phyloP scores from a whole-genome alignment of 225 moss, liverwort and hornwort genomes.

The Polytrichum commune region DNA sequence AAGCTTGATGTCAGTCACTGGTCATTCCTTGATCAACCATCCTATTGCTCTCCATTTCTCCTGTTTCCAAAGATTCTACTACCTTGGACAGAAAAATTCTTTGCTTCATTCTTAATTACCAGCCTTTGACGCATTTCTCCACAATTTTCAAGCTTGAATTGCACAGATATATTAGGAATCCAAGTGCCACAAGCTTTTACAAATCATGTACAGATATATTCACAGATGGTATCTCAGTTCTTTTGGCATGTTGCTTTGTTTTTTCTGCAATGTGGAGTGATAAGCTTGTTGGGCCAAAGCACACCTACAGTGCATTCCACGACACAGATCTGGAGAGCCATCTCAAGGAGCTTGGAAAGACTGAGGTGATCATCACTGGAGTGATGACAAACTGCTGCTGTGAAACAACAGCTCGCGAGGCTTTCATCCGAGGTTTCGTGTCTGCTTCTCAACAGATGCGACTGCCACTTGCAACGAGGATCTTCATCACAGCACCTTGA shows the following conservation, averaged over 20 bases:
- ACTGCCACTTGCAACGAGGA: constrained; percentile 40
- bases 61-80: too few species aligned
- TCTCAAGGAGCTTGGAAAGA: constrained; percentile 33
- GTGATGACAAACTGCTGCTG: constrained; percentile 61
- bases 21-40: background rate
- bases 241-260: too few species aligned
- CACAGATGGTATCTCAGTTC: too few species aligned
- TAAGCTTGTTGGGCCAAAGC: constrained; percentile 44
- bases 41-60: too few species aligned
- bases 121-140: too few species aligned
- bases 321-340: constrained; percentile 38
- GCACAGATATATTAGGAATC: too few species aligned
- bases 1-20: constrained; percentile 27
- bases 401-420: constrained; percentile 53
- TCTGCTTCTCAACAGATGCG: constrained; percentile 50
- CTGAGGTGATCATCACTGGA: constrained; percentile 43
- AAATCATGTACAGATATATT: too few species aligned
- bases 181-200: too few species aligned
- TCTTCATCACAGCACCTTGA: constrained; percentile 41
- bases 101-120: too few species aligned
- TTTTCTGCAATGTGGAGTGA: constrained; percentile 7
- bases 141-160: too few species aligned
- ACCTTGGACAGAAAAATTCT: too few species aligned
- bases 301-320: constrained; percentile 47
- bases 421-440: constrained; percentile 45